Evolutionary conservation across 345 rosid species (phyloP), one percentile per base, ranked within the genome.

Genomic region (Bretschneidera sinensis): DNA sequence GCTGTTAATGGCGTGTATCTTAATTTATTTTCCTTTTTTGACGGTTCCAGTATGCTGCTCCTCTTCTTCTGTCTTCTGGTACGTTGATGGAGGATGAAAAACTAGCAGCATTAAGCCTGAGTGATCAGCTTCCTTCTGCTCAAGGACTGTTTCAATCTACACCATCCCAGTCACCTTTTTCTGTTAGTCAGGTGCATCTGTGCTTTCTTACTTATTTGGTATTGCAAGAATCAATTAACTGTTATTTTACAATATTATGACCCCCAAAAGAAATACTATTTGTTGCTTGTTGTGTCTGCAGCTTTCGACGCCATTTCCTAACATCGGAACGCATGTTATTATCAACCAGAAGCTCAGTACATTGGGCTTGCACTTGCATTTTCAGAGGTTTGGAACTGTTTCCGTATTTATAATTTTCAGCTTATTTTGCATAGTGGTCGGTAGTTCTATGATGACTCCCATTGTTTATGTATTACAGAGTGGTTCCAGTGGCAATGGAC

Each of bases 401-500:
- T 21, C 34, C 49, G n/a, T 50, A 18, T 21, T 50, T 22, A 6
- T 45, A 7, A 19, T 49, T 54, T 73, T 21, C 22, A 53, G 57
- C 39, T 60, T 62, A 21, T 34, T 53, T 6, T 34, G 31, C 22
- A 5, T 34, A 17, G 43, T 62, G 33, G 53, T 45, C 34, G 13
- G 33, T 23, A 31, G n/a, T 22, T 56, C 21, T 50, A 2, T 21
- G 48, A 43, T 25, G 9, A 55, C 23, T 48, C 39, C 35, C 20
- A 56, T n/a, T 5, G 6, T 39, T 39, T 39, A 39, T 11, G 15
- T 71, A 21, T 62, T 64, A 53, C 81, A 94, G 99, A 61, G 87
- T 79, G 72, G 96, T 94, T 66, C 97, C 99, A 55, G 63, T 79
- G 71, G 95, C 87, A 35, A 90, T 90, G 90, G 99, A 90, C 65